Conservation (phyloP, 805 yeast species). For the Yarrowia deformans region DNA sequence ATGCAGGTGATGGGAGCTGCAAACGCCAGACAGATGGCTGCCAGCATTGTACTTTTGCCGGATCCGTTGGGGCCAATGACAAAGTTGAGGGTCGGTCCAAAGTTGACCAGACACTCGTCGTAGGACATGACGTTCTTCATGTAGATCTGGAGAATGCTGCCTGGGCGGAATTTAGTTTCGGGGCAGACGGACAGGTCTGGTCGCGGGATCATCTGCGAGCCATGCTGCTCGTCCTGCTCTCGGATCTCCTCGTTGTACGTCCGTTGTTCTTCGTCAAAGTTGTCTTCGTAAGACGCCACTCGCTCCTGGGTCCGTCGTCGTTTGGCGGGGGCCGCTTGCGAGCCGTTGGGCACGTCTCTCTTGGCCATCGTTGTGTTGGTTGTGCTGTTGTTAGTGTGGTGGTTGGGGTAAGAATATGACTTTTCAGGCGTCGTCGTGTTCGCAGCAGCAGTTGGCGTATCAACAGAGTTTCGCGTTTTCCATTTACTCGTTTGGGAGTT, state of each 20-base stretch:
- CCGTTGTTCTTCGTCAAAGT: conserved; percentile 1
- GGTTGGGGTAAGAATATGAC: no score
- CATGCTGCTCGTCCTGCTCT: neutral
- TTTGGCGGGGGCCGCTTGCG: neutral
- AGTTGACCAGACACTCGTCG: conserved; percentile 65
- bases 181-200: neutral
- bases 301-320: neutral
- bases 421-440: no score
- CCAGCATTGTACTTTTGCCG: conserved; percentile 91
- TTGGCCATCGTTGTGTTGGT: conserved; percentile 2
- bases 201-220: neutral
- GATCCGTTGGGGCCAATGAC: conserved; percentile 97
- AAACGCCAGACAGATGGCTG: conserved; percentile 89
- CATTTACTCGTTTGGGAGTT: neutral
- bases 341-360: conserved; percentile 5
- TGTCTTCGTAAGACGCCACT: neutral
- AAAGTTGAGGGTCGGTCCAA: conserved; percentile 86
- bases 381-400: no score
- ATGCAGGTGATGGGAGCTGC: conserved; percentile 23
- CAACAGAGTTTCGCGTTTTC: conserved; percentile 23
- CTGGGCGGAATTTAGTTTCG: conserved; percentile 54
- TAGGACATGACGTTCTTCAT: conserved; percentile 72
- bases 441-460: neutral
- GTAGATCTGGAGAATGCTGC: conserved; percentile 59
- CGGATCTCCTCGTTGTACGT: conserved; percentile 19